Base-by-base conservation (phyloP, 306 rosid genomes). In the Cicer cuneatum region DNA sequence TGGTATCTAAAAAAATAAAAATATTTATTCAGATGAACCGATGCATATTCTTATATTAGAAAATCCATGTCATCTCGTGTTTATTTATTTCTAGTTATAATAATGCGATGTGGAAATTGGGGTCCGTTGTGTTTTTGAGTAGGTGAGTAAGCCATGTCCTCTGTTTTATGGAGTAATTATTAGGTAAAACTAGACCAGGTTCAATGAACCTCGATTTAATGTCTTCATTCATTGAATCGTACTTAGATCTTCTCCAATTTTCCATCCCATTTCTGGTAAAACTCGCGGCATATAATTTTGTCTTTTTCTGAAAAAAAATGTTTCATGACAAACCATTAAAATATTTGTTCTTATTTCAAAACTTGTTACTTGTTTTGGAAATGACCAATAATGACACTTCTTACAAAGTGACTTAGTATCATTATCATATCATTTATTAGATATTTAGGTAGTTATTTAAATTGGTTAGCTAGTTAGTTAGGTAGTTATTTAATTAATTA, bases 161-260 rank as follows among this genome's bases (percentile, higher is more conserved):
- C 7, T 9, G 21, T 1, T 62, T 49, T 53, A 10, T 41, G 24
- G 24, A 21, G 24, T 21, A 21, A 21, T 21, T 21, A 21, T 41
- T 12, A 24, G 54, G 46, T 29, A 12, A 51, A 84, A 48, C 89
- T 71, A 80, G 87, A 49, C 91, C 77, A 80, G 79, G 67, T 90
- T 88, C 96, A 86, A 19, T 84, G 96, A 80, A 86, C 43, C 82
- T 56, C 7, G 33, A 3, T 10, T 1, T 2, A 48, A 37, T 45
- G 86, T 86, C 93, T 33, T 7, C 52, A 43, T 88, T 43, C 89
- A 82, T 62, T 82, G 85, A 71, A 80, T 70, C 75, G 1, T 37
- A 10, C 6, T 9, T 40, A 10, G 14, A 16, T 13, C 21, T 33
- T 10, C 45, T 15, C 43, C 2, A 24, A 8, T 2, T 38, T 24